A percentile compares a stretch with the other conserved stretches of the same genome.
Evolutionary conservation across 2,329 filamentous ascomycete species (phyloP).

Genomic region (Aspergillus fumigatiaffinis): DNA sequence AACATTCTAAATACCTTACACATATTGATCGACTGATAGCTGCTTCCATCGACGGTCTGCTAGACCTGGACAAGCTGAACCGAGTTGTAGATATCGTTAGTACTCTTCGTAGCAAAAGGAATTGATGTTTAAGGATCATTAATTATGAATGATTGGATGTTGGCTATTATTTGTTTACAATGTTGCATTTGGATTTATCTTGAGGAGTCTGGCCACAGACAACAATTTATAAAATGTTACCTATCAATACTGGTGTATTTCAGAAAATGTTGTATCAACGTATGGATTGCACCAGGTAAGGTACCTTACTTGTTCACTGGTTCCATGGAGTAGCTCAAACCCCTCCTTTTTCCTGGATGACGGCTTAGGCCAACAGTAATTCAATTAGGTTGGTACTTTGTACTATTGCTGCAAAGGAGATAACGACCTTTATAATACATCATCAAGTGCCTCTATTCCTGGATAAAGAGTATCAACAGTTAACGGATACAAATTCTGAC

Average conservation of each 20-base stretch:
- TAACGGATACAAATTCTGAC: background rate
- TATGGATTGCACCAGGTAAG: background rate
- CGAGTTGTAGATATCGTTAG: background rate
- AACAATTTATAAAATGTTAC: background rate
- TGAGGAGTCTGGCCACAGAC: background rate
- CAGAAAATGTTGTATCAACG: background rate
- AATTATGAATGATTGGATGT: background rate
- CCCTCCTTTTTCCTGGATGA: background rate
- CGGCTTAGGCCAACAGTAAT: background rate
- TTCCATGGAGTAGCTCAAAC: too few species aligned
- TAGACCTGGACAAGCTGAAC: background rate
- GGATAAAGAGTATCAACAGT: background rate
- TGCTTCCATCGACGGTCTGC: background rate
- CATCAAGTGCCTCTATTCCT: too few species aligned
- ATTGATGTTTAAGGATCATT: background rate
- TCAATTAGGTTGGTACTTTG: background rate
- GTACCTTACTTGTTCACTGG: background rate
- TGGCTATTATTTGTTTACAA: background rate
- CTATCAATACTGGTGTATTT: background rate
- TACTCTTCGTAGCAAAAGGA: background rate
- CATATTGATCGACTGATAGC: background rate
- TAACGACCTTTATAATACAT: background rate
- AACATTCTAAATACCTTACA: background rate
- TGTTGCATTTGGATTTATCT: background rate
- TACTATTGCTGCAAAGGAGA: background rate